These are phyloP conservation scores for Cladosporium sp. DNA, from an alignment of 2,329 filamentous ascomycete genomes.

Conservation along the genomic window DNA sequence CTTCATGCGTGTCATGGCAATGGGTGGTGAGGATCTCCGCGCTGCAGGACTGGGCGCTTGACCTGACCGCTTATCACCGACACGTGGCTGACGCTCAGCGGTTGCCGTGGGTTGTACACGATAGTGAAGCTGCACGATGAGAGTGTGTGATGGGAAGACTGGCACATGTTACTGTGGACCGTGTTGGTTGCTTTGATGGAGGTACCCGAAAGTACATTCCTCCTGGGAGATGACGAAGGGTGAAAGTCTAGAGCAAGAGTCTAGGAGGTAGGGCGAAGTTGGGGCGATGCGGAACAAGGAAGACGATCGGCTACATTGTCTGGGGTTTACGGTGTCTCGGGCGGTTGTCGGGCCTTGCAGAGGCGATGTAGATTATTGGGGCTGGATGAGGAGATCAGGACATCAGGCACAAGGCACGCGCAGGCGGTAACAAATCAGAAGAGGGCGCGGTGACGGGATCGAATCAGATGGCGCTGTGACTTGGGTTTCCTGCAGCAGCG, in stretches of 20 bases:
- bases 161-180: not conserved
- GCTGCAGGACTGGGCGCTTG: conserved; percentile 1
- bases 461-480: not conserved
- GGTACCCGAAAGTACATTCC: not conserved
- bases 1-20: conserved; percentile 3
- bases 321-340: not conserved
- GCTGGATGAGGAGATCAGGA: not conserved
- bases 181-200: not conserved
- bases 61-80: conserved; percentile 11
- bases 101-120: not conserved
- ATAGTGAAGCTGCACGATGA: not conserved
- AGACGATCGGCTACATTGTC: not conserved
- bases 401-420: conserved; percentile 1
- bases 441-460: not conserved
- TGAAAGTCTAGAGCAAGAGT: not conserved
- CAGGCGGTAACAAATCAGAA: not conserved
- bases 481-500: not conserved
- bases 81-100: conserved; percentile 14
- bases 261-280: not conserved
- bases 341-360: conserved; percentile 8
- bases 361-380: not conserved
- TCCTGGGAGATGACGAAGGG: not conserved
- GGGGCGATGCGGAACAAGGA: not conserved
- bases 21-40: not conserved
- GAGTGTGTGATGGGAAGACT: too few species aligned